Base-by-base conservation (phyloP, 768 basidiomycete species). In the Russula emetica region DNA sequence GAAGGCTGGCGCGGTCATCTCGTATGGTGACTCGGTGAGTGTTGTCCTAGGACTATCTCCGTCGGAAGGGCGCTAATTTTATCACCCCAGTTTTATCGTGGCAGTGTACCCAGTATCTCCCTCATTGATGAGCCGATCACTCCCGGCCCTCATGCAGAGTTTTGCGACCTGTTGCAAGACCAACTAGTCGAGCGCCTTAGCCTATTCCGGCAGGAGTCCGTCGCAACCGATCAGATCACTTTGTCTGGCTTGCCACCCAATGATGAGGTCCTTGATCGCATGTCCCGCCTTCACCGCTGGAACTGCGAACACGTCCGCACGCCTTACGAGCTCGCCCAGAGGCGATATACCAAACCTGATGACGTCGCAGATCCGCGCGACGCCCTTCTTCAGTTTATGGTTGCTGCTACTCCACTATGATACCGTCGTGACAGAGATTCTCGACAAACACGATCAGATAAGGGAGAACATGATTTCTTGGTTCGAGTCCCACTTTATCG, bases 331-430 rank as follows among this genome's bases (percentile, higher is more conserved):
- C 70, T 82, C 63, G 74, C 73, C 30, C 66, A 69, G 18, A 64
- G 62, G 53, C 62, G 70, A 16, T 58, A 54, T 20, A 24, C 53
- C 22, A 40, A n/a, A 1, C 26, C 53, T 24, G 28, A 11, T 2
- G 56, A 60, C 16, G 63, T 71, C 53, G 70, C 70, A 68, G 77
- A 81, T 58, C 76, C 80, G 20, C 71, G 83, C 2, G 75, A 81
- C 2, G 84, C 91, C 4, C 83, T 92, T 11, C 76, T 94, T 28
- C 81, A 86, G 63, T 94, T 94, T 78, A 90, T 94, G 82, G 77
- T 85, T 30, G 83, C 85, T 0, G 91, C 90, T 13, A 88, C 82
- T 32, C 89, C 82, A 30, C 78, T n/a, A 78, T 61, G 70, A 75
- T 62, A 71, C 73, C 4, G 74, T 86, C 32, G 76, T 79, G 8